A percentile compares a stretch with the other conserved stretches of the same genome.
Evolutionary conservation across 805 yeast species (phyloP).

Genomic region (Wickerhamomyces chambardii): DNA sequence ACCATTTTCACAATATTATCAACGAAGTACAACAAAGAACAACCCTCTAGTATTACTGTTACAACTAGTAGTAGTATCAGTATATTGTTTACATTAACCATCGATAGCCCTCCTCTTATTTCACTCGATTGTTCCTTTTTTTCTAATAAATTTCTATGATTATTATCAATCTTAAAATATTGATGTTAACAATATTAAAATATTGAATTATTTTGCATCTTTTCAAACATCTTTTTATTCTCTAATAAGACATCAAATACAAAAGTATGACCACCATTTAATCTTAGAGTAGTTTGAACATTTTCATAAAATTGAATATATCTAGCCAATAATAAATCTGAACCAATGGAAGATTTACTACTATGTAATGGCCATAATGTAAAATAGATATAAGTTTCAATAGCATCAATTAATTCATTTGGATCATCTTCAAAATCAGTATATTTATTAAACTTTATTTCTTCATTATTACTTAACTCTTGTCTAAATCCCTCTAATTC

Average conservation of each 20-base stretch:
- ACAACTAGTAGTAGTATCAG: too few species aligned
- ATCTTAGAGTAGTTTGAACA: slow-evolving; percentile 30
- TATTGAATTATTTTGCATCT: slow-evolving; percentile 22
- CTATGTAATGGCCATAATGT: slow-evolving; percentile 17
- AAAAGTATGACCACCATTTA: slow-evolving; percentile 53
- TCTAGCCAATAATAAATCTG: slow-evolving; percentile 15
- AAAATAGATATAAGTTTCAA: slow-evolving; percentile 28
- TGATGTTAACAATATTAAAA: too few species aligned
- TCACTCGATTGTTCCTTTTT: too few species aligned
- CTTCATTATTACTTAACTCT: slow-evolving; percentile 14
- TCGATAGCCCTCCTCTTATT: too few species aligned
- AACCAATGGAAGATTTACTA: slow-evolving; percentile 8
- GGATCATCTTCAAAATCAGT: slow-evolving; percentile 29
- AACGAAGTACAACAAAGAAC: too few species aligned
- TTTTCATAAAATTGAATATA: slow-evolving; percentile 29
- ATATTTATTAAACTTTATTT: slow-evolving; percentile 18
- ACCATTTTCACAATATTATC: too few species aligned
- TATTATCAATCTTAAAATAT: too few species aligned
- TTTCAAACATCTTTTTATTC: slow-evolving; percentile 37
- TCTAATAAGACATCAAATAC: slow-evolving; percentile 48
- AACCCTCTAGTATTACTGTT: too few species aligned
- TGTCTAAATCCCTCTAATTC: slow-evolving; percentile 27
- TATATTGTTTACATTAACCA: too few species aligned
- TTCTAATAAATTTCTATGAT: too few species aligned
- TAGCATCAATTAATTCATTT: slow-evolving; percentile 26